Conservation (phyloP, 2,329 filamentous ascomycete genomes). For the Zasmidium citrigriseum region DNA sequence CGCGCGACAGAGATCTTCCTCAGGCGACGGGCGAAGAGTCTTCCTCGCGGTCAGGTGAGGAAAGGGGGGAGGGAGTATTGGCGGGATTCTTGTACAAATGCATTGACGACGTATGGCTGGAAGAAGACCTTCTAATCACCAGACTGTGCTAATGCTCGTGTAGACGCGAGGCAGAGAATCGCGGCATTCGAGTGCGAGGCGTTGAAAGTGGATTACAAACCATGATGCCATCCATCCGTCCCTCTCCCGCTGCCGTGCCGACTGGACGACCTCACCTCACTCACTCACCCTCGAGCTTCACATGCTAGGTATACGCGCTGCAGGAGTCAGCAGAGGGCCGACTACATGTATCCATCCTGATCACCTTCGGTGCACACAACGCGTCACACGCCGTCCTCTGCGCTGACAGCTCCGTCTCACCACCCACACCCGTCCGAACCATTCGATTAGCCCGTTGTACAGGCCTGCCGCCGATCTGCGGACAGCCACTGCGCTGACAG, state of each 20-base stretch:
- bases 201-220: background rate
- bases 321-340: no score
- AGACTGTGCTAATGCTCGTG: no score
- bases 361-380: no score
- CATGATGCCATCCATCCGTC: background rate
- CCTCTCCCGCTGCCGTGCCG: background rate
- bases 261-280: background rate
- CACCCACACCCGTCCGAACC: background rate
- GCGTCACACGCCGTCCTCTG: background rate
- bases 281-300: background rate
- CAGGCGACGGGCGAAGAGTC: background rate
- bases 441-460: background rate
- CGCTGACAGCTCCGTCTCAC: background rate
- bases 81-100: background rate
- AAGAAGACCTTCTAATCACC: no score
- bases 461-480: slow-evolving; percentile 9
- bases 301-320: background rate
- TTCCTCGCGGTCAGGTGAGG: no score
- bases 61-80: background rate
- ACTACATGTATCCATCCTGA: no score
- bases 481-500: slow-evolving; percentile 15
- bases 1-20: background rate
- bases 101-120: background rate
- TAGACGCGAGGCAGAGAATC: no score
- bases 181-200: background rate